Base-by-base conservation (phyloP, 805 yeast genomes). In the Candida ficus region DNA sequence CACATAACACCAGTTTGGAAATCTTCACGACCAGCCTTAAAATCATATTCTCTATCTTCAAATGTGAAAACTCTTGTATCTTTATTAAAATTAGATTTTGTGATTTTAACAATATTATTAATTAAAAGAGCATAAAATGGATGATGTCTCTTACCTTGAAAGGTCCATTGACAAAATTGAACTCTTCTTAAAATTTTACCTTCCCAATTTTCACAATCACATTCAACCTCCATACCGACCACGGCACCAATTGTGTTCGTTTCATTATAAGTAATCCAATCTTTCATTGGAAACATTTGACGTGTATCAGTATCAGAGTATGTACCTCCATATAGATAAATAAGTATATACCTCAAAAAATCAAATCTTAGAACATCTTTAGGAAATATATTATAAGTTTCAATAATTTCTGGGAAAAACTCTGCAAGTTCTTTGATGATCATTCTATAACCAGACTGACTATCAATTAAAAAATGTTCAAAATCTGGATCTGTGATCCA, bases 121-220 rank as follows among this genome's bases (percentile, higher is more conserved):
- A 78, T 73, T 34, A 76, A 54, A 48, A 75, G 76, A 37, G 78
- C 68, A 46, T 76, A 65, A 21, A 78, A 61, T 11, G 83, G 83
- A 56, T 78, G 84, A 27, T 80, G 76, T 6, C 78, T 75, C 50
- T 74, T 77, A 20, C 80, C 69, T 56, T 76, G 80, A 33, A 78
- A 61, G 8, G 80, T 70, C 70, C 80, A 78, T 54, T 78, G 83
- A 39, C 80, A 78, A 49, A 78, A 73, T 53, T 78, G 83, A 30
- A 78, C 63, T 51, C 83, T 63, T 53, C 81, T 60, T 20, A 71
- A 67, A 53, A 66, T 63, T 43, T 73, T 68, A 37, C 66, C 64
- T 44, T 70, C 65, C 83, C 83, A 78, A 50, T 75, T 66, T 35
- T 70, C 67, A 33, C 70, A 69, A 41, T 68, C 72, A 39, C 75